Evolutionary conservation across 148 eudicot genomes (phyloP).

Genomic region (Pharnaceum exiguum): DNA sequence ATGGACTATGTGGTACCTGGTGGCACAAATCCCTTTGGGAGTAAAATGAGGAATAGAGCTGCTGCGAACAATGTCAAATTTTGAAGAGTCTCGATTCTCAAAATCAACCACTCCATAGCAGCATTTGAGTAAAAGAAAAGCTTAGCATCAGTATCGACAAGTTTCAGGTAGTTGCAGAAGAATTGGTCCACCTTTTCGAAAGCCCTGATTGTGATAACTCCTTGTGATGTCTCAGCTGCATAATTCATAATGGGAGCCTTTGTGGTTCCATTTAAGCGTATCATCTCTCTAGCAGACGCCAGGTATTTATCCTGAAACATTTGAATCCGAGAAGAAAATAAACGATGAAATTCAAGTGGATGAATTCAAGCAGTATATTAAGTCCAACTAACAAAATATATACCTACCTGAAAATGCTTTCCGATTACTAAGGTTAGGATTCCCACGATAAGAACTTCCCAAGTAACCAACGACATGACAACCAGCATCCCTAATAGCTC

Average conservation of each 20-base stretch:
- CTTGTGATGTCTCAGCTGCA: constrained; percentile 58
- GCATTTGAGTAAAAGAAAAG: constrained; percentile 45
- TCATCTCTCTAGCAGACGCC: constrained; percentile 59
- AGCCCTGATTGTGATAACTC: constrained; percentile 63
- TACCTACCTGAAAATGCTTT: constrained; percentile 54
- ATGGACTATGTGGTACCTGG: too few species aligned
- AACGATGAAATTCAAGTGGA: neutral
- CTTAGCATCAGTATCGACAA: constrained; percentile 62
- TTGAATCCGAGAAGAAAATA: neutral
- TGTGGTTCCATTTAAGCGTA: constrained; percentile 69
- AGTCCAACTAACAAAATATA: too few species aligned
- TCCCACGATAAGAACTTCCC: constrained; percentile 63
- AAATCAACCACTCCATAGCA: constrained; percentile 49
- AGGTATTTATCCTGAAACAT: constrained; percentile 50
- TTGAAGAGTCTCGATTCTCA: constrained; percentile 62
- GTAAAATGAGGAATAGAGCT: constrained; percentile 37
- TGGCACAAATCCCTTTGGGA: constrained; percentile 39
- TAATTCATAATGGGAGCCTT: constrained; percentile 67
- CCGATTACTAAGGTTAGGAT: constrained; percentile 36
- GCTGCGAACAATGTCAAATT: constrained; percentile 51
- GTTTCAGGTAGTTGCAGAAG: constrained; percentile 38
- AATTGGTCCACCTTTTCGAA: constrained; percentile 46
- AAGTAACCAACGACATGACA: constrained; percentile 6
- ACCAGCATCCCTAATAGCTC: constrained; percentile 35
- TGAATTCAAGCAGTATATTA: too few species aligned